Percentiles rank a stretch among this genome's conserved stretches.
These are phyloP conservation scores for Ustilago lituana DNA, from an alignment of 1,284 basidiomycete species.

Conservation along the genomic window DNA sequence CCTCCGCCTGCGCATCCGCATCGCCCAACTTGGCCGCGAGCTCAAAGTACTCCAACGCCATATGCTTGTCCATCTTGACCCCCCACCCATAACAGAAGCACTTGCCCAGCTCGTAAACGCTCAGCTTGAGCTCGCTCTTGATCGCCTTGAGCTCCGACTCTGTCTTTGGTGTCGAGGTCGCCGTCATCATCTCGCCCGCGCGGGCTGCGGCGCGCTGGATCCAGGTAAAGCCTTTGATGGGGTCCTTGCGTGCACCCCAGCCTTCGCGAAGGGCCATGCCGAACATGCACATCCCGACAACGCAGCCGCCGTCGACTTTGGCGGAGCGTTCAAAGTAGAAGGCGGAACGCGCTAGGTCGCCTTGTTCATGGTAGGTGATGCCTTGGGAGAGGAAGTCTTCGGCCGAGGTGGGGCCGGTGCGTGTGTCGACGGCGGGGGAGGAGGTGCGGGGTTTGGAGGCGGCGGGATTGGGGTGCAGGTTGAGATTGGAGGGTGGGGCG, in stretches of 20 bases:
- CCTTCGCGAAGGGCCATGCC: conserved; percentile 86
- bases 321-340: conserved; percentile 82
- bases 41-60: conserved; percentile 77
- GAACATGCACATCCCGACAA: conserved; percentile 91
- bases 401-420: conserved; percentile 47
- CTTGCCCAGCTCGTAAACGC: conserved; percentile 90
- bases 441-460: conserved; percentile 21
- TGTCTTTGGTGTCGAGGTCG: conserved; percentile 68
- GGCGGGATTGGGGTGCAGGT: background rate
- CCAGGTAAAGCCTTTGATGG: conserved; percentile 80
- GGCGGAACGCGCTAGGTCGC: conserved; percentile 78
- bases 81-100: conserved; percentile 94
- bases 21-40: conserved; percentile 85
- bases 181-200: conserved; percentile 80
- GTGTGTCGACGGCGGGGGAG: conserved; percentile 41
- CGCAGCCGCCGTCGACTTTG: conserved; percentile 79
- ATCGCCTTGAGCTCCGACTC: conserved; percentile 69
- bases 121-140: conserved; percentile 80
- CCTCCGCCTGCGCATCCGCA: conserved; percentile 79
- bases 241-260: conserved; percentile 79
- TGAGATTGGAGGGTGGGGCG: conserved; percentile 4
- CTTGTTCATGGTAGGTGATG: conserved; percentile 82
- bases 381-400: conserved; percentile 69
- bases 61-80: conserved; percentile 77
- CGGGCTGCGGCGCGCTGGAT: conserved; percentile 81